phyloP scores from a whole-genome alignment of 2,329 filamentous ascomycete species.

The Sporothrix euskadiensis region DNA sequence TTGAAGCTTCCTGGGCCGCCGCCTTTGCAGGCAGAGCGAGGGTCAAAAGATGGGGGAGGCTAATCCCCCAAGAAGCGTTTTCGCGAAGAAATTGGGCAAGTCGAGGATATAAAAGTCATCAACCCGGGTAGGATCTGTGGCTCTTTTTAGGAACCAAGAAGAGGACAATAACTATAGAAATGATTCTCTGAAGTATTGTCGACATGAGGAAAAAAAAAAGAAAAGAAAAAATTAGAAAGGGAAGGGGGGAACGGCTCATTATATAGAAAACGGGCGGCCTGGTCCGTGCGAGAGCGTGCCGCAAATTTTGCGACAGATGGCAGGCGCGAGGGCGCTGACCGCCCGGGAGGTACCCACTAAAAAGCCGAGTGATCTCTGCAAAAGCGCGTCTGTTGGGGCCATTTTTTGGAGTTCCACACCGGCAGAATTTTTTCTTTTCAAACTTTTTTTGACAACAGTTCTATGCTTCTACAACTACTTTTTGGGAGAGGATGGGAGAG shows the following conservation, averaged over 20 bases:
- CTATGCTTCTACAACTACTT: neutral
- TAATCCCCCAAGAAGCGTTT: conserved; percentile 24
- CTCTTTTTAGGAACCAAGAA: conserved; percentile 91
- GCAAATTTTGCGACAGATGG: neutral
- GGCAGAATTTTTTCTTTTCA: conserved; percentile 15
- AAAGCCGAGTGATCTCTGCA: neutral
- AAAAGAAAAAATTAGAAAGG: conserved; percentile 41
- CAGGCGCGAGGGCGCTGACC: conserved; percentile 5
- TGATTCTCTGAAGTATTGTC: conserved; percentile 80
- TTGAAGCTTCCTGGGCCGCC: conserved; percentile 47
- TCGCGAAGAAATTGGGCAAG: conserved; percentile 36
- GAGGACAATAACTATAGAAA: conserved; percentile 96
- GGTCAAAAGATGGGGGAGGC: conserved; percentile 68
- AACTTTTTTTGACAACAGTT: neutral
- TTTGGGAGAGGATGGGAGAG: neutral
- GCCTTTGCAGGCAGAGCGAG: conserved; percentile 63
- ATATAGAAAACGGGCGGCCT: conserved; percentile 44
- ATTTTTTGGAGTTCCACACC: conserved; percentile 5
- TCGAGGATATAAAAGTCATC: conserved; percentile 85
- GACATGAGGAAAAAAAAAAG: conserved; percentile 58
- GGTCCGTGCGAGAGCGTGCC: conserved; percentile 26
- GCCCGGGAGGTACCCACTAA: neutral
- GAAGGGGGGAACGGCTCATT: conserved; percentile 37
- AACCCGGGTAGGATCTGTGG: conserved; percentile 93
- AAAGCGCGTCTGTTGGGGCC: neutral